A percentile compares a stretch with the other conserved stretches of the same genome.
These are phyloP conservation scores for Trypanosoma boissoni DNA, from an alignment of 208 protist genomes.

Conservation along the genomic window DNA sequence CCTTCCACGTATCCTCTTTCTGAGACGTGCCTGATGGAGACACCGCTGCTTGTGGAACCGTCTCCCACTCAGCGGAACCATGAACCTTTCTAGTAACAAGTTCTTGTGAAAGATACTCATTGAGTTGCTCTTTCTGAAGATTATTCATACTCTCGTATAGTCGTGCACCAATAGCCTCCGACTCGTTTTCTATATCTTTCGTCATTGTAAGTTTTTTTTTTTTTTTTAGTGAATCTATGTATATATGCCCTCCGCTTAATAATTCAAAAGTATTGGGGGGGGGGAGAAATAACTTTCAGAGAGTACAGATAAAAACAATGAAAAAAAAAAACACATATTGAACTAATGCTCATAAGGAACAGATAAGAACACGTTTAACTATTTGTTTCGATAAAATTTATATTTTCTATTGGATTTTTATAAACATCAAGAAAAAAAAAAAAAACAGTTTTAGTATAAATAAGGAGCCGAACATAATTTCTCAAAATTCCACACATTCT, in stretches of 20 bases:
- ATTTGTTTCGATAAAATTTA: neutral
- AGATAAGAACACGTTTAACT: neutral
- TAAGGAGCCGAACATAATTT: too few relatives aligned
- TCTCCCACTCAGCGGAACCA: neutral
- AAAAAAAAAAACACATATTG: conserved; percentile 1
- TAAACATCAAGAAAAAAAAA: conserved; percentile 1
- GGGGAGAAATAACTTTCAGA: neutral
- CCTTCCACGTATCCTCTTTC: conserved; percentile 5
- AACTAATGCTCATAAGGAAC: neutral
- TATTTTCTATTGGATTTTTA: too few relatives aligned
- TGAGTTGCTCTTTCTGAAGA: conserved; percentile 49
- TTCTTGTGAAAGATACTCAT: conserved; percentile 30
- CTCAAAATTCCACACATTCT: too few relatives aligned
- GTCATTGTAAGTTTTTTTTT: too few relatives aligned
- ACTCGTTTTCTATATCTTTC: neutral
- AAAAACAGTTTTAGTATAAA: too few relatives aligned
- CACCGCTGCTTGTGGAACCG: neutral
- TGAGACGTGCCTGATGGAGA: neutral
- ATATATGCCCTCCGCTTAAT: too few relatives aligned
- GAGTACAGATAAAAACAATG: neutral
- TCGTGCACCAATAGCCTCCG: conserved; percentile 12
- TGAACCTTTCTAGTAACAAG: conserved; percentile 4
- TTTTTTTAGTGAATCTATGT: too few relatives aligned
- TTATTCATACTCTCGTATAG: conserved; percentile 64
- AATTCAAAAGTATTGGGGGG: too few relatives aligned